These are phyloP conservation scores for Venturia asperata DNA, from an alignment of 2,329 filamentous ascomycete species.

Conservation along the genomic window DNA sequence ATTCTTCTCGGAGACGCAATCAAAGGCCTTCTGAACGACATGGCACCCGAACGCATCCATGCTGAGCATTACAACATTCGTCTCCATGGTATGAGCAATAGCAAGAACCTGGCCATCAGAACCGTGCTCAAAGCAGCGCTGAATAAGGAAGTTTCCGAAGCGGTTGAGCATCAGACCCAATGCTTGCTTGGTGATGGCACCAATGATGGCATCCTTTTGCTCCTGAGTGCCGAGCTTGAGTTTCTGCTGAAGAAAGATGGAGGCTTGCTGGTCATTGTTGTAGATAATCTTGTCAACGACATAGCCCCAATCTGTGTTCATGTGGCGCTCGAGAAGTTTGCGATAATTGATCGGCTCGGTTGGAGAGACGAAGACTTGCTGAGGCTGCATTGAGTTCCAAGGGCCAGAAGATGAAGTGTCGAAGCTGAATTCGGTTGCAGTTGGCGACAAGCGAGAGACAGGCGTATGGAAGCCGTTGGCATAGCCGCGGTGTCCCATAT, in stretches of 20 bases:
- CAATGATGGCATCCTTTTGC: conserved; percentile 95
- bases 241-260: conserved; percentile 98
- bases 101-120: conserved; percentile 89
- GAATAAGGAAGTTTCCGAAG: conserved; percentile 96
- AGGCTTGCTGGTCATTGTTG: conserved; percentile 98
- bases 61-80: conserved; percentile 86
- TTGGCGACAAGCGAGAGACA: conserved; percentile 17
- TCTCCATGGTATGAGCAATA: conserved; percentile 89
- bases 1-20: conserved; percentile 94
- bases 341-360: conserved; percentile 95
- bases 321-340: conserved; percentile 86
- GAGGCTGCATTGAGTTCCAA: conserved; percentile 16
- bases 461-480: neutral
- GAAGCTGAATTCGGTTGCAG: conserved; percentile 15
- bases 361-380: conserved; percentile 35
- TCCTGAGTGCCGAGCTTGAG: conserved; percentile 92
- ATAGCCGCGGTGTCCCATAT: conserved; percentile 2
- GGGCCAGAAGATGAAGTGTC: conserved; percentile 10
- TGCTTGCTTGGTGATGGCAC: conserved; percentile 89
- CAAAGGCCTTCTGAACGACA: conserved; percentile 97
- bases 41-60: conserved; percentile 99
- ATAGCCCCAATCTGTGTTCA: conserved; percentile 98
- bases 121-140: conserved; percentile 97
- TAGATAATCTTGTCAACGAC: conserved; percentile 99
- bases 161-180: conserved; percentile 97